Base-by-base conservation (phyloP, 345 rosid species). In the Boechera stricta region DNA sequence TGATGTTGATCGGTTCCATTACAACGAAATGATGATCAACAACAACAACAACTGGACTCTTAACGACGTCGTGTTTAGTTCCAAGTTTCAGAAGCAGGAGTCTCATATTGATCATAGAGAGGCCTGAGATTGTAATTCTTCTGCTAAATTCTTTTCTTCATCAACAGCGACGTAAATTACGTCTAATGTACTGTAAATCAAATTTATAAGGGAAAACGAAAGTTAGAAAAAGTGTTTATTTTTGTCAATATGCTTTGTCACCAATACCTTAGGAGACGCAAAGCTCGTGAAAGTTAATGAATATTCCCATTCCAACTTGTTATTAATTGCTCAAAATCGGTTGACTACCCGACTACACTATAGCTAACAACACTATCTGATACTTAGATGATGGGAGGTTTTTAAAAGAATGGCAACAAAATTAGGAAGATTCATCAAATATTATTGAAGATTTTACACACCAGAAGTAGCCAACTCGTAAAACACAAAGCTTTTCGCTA, bases 81-180 rank as follows among this genome's bases (percentile, higher is more conserved):
- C 93, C 1, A 70, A 75, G 75, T 80, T 82, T 73, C 76, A 86
- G 69, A 79, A 81, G 54, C 81, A 85, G 7, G 88, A 84, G 71
- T 69, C 71, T 53, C 84, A 74, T 39, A 74, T 76, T 75, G 57
- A 52, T 36, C 39, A 36, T 44, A 35, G 12, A 77, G 54, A 42
- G 3, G 41, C 2, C 44, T 53, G 76, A 12, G 86, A 85, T 63
- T 79, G 67, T 36, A 80, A 77, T 64, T 85, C 83, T 53, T 41
- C 75, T 36, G 58, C 62, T 73, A 75, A 45, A 10, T 81, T 59
- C 2, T 51, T 67, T 59, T 85, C 78, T 73, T 80, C 64, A 67
- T 83, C 70, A 78, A 75, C 51, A 74, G 48, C 58, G 82, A 82
- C 75, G 72, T 84, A 28, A 48, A 80, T 81, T 84, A 77, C 82